Conservation (phyloP, 169 alveolate genomes). For the Pseudocohnilembus persalinus region DNA sequence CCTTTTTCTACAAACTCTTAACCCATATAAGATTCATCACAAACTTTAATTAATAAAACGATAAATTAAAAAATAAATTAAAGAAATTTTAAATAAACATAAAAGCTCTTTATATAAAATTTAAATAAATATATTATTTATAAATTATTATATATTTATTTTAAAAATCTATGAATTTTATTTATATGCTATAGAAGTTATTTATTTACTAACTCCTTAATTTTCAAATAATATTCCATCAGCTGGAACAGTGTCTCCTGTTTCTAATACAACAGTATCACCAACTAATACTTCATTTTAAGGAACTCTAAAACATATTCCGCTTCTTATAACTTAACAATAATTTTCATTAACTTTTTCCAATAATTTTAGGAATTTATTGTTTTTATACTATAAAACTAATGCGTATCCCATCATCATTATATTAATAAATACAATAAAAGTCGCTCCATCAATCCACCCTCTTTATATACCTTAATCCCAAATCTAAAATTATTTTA, state of each 20-base stretch:
- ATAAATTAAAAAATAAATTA: no score
- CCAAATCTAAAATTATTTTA: background rate
- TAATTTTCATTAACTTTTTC: background rate
- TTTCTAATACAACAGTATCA: conserved; percentile 53
- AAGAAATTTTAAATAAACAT: no score
- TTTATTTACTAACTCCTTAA: background rate
- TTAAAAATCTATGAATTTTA: no score
- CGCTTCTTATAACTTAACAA: background rate
- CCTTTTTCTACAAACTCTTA: background rate
- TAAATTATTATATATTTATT: no score
- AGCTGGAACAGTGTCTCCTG: conserved; percentile 67
- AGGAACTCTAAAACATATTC: background rate
- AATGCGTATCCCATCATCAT: background rate
- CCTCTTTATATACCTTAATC: background rate
- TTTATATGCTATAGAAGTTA: no score
- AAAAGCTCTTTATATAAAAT: no score
- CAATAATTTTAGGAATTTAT: background rate
- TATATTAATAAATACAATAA: background rate
- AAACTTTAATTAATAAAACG: background rate
- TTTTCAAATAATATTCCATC: conserved; percentile 59
- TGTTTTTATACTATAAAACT: no score
- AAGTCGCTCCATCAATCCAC: background rate
- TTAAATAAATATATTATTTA: no score
- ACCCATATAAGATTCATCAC: background rate
- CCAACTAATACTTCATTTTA: conserved; percentile 50